Evolutionary conservation across 2,329 filamentous ascomycete species (phyloP).

Genomic region (Fusarium papillatum): DNA sequence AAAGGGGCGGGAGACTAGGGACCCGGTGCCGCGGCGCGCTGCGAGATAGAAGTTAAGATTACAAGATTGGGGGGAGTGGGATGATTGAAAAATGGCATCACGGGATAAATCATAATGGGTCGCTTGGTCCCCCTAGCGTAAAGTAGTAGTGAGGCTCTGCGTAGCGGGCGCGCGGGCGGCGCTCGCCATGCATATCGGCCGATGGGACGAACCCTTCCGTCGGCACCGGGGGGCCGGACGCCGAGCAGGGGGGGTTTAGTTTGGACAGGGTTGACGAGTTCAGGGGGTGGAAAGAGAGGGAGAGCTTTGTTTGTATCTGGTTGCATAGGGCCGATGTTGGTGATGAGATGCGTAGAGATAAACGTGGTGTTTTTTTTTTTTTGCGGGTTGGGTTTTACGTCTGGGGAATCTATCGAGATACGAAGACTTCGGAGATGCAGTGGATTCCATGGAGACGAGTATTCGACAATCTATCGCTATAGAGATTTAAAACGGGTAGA

Average conservation of each 20-base stretch:
- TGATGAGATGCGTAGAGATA: neutral
- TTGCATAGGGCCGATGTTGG: neutral
- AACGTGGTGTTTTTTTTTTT: neutral
- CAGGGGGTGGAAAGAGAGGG: neutral
- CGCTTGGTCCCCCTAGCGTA: too few species aligned
- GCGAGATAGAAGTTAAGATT: constrained; percentile 14
- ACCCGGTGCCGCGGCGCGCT: constrained; percentile 1
- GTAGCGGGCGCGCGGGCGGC: neutral
- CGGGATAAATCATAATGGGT: constrained; percentile 4
- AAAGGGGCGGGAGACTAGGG: neutral
- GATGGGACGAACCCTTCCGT: constrained; percentile 25
- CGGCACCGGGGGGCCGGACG: constrained; percentile 27
- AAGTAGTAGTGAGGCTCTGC: constrained; percentile 23
- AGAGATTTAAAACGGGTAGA: neutral
- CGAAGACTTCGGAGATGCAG: neutral
- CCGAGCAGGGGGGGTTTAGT: constrained; percentile 1
- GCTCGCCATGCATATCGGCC: constrained; percentile 32
- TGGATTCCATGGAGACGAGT: neutral
- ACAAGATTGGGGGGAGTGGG: constrained; percentile 27
- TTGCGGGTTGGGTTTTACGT: neutral
- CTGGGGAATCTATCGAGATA: constrained; percentile 1
- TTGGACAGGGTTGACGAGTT: constrained; percentile 5
- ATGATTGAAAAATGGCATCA: constrained; percentile 23
- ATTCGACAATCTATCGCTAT: neutral
- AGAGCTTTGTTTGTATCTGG: neutral